These are phyloP conservation scores for Ilyonectria destructans DNA, from an alignment of 2,329 filamentous ascomycete species.

Conservation along the genomic window DNA sequence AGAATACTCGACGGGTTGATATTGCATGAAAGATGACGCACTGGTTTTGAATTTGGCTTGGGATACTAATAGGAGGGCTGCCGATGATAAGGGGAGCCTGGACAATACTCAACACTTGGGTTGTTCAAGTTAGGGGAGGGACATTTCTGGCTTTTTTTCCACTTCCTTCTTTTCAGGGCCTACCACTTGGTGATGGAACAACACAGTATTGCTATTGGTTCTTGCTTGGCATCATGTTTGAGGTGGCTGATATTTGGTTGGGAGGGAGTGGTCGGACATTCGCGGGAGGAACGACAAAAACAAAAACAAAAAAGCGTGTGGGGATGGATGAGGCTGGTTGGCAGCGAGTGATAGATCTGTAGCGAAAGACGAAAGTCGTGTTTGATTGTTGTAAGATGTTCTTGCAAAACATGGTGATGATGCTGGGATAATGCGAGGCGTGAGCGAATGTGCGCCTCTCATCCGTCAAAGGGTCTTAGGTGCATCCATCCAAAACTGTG, in stretches of 20 bases:
- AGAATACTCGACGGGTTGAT: neutral
- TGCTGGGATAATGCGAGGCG: neutral
- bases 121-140: neutral
- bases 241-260: neutral
- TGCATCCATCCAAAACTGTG: neutral
- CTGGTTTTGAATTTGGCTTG: constrained; percentile 2
- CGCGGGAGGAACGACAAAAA: neutral
- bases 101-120: constrained; percentile 4
- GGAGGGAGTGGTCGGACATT: neutral
- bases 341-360: neutral
- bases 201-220: neutral
- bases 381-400: neutral
- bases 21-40: neutral
- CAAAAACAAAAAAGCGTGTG: neutral
- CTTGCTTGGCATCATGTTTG: constrained; percentile 1
- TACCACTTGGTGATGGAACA: neutral
- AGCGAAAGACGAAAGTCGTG: neutral
- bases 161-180: neutral
- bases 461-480: neutral
- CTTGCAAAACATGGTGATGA: neutral
- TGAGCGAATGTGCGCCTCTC: neutral
- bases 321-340: neutral
- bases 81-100: neutral
- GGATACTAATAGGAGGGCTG: neutral
- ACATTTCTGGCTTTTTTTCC: neutral